phyloP scores from a whole-genome alignment of 345 rosid species.

The Corymbia maculata region DNA sequence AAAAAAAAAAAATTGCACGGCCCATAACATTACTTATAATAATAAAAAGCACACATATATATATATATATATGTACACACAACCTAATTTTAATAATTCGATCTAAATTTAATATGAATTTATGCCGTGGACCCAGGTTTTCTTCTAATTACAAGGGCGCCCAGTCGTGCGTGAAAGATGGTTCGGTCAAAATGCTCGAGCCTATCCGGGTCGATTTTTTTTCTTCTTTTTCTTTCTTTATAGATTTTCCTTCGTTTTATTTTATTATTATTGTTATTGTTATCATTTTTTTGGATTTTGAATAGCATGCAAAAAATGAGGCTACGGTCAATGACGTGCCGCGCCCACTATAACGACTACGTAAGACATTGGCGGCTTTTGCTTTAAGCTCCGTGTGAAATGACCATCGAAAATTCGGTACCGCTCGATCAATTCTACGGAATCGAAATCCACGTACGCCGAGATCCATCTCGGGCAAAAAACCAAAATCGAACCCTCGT shows the following conservation, averaged over 20 bases:
- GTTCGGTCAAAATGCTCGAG: neutral
- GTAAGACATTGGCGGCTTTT: neutral
- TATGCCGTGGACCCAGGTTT: neutral
- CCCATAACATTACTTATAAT: neutral
- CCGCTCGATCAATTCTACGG: neutral
- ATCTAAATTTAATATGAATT: neutral
- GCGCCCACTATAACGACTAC: neutral
- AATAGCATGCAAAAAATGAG: neutral
- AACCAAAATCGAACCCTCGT: neutral
- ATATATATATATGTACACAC: neutral
- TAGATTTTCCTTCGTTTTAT: neutral
- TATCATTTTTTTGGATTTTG: neutral
- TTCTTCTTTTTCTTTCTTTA: neutral
- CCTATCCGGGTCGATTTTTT: too few relatives aligned
- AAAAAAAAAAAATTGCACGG: neutral
- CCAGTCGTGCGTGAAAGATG: neutral
- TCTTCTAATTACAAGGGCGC: neutral
- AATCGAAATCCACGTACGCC: neutral
- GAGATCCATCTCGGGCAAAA: neutral
- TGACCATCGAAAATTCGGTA: neutral
- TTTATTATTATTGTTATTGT: neutral
- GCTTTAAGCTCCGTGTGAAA: neutral
- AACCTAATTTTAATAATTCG: neutral
- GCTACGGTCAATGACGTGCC: neutral
- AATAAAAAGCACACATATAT: neutral